phyloP scores from a whole-genome alignment of 306 rosid genomes.

The Inga leiocalycina region DNA sequence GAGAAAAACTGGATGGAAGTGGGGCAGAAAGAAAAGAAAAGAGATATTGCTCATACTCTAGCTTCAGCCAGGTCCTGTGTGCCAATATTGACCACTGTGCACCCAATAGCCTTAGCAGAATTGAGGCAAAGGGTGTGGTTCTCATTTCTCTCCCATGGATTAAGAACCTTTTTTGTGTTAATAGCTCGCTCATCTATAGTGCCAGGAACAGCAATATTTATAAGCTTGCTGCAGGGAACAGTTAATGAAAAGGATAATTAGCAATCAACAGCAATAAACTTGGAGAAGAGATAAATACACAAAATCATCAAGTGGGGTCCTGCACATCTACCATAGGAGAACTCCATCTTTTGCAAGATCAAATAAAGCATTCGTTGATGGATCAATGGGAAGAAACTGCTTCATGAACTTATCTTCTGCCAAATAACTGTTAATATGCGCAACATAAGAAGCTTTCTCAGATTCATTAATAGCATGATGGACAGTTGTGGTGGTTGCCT shows the following conservation, averaged over 20 bases:
- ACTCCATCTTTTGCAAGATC: constrained; percentile 76
- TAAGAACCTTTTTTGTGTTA: constrained; percentile 80
- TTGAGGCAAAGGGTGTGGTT: constrained; percentile 96
- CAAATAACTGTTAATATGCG: constrained; percentile 61
- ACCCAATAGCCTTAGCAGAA: constrained; percentile 98
- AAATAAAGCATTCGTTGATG: constrained; percentile 61
- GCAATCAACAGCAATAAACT: constrained; percentile 3
- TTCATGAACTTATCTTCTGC: constrained; percentile 63
- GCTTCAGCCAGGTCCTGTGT: constrained; percentile 90
- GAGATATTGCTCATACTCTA: constrained; percentile 70
- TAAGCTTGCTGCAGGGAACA: constrained; percentile 81
- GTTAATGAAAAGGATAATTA: constrained; percentile 34
- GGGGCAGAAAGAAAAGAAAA: constrained; percentile 12
- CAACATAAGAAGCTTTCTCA: constrained; percentile 89
- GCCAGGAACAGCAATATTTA: constrained; percentile 97
- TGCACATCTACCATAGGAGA: constrained; percentile 65
- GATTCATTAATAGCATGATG: constrained; percentile 89
- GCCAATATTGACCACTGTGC: constrained; percentile 98
- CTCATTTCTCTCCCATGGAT: constrained; percentile 99
- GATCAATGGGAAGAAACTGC: constrained; percentile 65
- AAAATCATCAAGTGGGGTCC: constrained; percentile 14
- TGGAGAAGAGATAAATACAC: not conserved
- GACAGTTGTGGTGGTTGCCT: constrained; percentile 86
- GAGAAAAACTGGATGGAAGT: constrained; percentile 5
- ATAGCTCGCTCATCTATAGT: constrained; percentile 99